Percentiles rank a stretch among this genome's conserved stretches.
Evolutionary conservation across 148 eudicot species (phyloP).

Genomic region (Rhododendron ferrugineum): DNA sequence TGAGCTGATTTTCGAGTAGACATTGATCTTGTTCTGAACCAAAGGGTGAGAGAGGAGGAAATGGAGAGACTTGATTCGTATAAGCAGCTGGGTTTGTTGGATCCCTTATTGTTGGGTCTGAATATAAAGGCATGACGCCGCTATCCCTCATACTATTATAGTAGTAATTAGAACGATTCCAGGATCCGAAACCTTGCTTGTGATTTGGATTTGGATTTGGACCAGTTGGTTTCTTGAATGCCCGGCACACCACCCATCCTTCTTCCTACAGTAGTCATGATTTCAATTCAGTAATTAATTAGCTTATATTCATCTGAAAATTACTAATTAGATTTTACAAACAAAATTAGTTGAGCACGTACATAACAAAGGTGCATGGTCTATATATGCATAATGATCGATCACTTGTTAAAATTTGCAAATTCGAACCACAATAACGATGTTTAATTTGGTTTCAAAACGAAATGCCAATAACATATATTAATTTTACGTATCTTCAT

Average conservation of each 20-base stretch:
- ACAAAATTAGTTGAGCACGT: neutral
- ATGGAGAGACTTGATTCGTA: slow-evolving; percentile 14
- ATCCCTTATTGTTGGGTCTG: slow-evolving; percentile 20
- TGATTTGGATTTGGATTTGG: slow-evolving; percentile 59
- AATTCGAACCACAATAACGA: neutral
- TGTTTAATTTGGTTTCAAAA: neutral
- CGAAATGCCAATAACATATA: neutral
- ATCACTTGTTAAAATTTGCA: neutral
- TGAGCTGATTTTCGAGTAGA: slow-evolving; percentile 21
- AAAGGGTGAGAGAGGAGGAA: slow-evolving; percentile 15
- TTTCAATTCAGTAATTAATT: neutral
- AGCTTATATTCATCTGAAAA: neutral
- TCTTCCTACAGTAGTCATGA: slow-evolving; percentile 52
- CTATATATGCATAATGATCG: neutral
- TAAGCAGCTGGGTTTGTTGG: slow-evolving; percentile 6
- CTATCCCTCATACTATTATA: slow-evolving; percentile 6
- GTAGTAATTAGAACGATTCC: slow-evolving; percentile 35
- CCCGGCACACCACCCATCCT: slow-evolving; percentile 98
- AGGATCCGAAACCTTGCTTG: slow-evolving; percentile 49
- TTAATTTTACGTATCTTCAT: neutral
- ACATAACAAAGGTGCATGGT: neutral
- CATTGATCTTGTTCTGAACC: slow-evolving; percentile 21
- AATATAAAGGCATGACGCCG: slow-evolving; percentile 23
- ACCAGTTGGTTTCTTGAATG: slow-evolving; percentile 68
- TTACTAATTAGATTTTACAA: neutral